Conservation (phyloP, 202 grass and related monocot genomes). For the Setaria italica region DNA sequence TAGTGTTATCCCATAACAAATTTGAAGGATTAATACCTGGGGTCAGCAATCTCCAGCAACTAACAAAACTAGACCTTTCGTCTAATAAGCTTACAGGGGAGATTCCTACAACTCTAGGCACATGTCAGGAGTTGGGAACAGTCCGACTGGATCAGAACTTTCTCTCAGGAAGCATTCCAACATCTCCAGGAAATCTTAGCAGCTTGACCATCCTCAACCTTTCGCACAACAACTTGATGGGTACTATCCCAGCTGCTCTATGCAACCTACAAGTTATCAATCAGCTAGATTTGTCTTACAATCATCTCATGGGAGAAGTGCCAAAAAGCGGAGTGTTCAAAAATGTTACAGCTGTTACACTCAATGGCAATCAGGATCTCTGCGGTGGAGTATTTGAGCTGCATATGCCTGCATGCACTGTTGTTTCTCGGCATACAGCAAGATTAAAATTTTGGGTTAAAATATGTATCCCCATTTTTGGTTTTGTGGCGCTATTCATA, state of each 20-base stretch:
- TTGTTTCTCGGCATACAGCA: background rate
- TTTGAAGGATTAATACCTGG: conserved; percentile 22
- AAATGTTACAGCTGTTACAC: conserved; percentile 31
- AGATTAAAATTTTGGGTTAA: background rate
- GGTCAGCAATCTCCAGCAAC: conserved; percentile 36
- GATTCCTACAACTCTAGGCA: conserved; percentile 31
- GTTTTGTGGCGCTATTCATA: background rate
- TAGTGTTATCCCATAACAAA: conserved; percentile 38
- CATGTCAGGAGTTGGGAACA: conserved; percentile 14
- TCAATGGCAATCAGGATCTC: conserved; percentile 27
- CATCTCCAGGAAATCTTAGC: conserved; percentile 16
- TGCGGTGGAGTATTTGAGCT: conserved; percentile 36
- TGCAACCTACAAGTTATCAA: conserved; percentile 1
- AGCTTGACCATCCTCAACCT: conserved; percentile 37
- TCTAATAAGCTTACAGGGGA: conserved; percentile 41
- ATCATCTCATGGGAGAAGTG: conserved; percentile 46
- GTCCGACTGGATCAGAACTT: conserved; percentile 38
- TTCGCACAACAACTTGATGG: conserved; percentile 44
- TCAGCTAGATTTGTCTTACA: conserved; percentile 45
- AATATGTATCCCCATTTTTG: conserved; percentile 22
- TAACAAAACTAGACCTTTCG: conserved; percentile 41
- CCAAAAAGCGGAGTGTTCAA: conserved; percentile 44
- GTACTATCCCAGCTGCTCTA: conserved; percentile 39
- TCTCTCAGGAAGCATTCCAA: conserved; percentile 48
- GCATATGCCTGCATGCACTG: conserved; percentile 36